Conservation (phyloP, 345 rosid genomes). For the Jatropha curcas region DNA sequence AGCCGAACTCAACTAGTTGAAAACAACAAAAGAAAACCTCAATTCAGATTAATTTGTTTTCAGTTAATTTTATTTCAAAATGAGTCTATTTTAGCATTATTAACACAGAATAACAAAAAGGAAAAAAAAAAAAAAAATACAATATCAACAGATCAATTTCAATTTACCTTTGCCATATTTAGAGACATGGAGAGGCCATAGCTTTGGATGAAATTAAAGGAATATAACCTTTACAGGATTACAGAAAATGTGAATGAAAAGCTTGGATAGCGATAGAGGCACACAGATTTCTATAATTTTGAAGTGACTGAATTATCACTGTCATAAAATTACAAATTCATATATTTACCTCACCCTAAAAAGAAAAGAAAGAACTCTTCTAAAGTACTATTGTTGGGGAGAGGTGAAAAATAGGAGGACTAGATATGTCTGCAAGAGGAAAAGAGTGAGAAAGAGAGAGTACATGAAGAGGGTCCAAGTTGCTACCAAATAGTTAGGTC, state of each 20-base stretch:
- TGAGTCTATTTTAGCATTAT: too few relatives aligned
- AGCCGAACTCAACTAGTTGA: too few relatives aligned
- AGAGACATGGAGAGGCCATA: too few relatives aligned
- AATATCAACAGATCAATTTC: too few relatives aligned
- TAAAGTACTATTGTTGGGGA: slow-evolving; percentile 12
- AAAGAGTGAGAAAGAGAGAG: slow-evolving; percentile 5
- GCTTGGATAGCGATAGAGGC: slow-evolving; percentile 20
- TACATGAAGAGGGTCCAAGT: slow-evolving; percentile 22
- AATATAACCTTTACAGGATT: too few relatives aligned
- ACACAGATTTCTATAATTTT: slow-evolving; percentile 35
- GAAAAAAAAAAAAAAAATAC: too few relatives aligned
- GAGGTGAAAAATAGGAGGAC: neutral
- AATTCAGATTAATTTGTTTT: too few relatives aligned
- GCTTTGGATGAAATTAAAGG: too few relatives aligned
- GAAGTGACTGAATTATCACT: slow-evolving; percentile 24
- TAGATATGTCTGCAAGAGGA: neutral
- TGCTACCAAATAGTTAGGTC: slow-evolving; percentile 25
- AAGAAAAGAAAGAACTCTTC: neutral
- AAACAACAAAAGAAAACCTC: too few relatives aligned
- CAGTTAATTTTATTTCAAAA: too few relatives aligned
- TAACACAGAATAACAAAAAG: too few relatives aligned
- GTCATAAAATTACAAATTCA: slow-evolving; percentile 12
- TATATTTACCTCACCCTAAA: neutral
- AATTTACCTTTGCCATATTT: too few relatives aligned
- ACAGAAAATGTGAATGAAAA: neutral